phyloP scores from a whole-genome alignment of 2,329 filamentous ascomycete genomes.

The Cladophialophora psammophila region DNA sequence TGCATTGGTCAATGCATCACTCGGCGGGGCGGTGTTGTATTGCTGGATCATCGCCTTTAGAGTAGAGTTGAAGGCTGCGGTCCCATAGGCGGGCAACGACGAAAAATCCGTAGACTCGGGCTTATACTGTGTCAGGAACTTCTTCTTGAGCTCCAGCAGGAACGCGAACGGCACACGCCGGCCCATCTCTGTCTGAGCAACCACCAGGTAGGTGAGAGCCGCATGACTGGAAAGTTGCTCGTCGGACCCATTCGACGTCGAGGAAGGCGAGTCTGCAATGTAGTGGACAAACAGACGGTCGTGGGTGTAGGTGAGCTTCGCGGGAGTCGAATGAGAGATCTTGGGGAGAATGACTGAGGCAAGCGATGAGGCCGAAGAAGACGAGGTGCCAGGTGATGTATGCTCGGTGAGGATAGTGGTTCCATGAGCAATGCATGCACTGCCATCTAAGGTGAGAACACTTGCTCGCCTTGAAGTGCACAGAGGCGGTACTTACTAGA shows the following conservation, averaged over 20 bases:
- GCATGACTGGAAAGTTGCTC: slow-evolving; percentile 55
- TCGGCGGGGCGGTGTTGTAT: slow-evolving; percentile 78
- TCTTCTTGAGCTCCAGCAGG: slow-evolving; percentile 86
- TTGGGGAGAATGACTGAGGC: slow-evolving; percentile 95
- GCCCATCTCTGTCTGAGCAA: slow-evolving; percentile 80
- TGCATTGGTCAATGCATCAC: slow-evolving; percentile 83
- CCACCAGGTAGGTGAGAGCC: slow-evolving; percentile 88
- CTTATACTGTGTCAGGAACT: slow-evolving; percentile 77
- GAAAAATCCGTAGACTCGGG: slow-evolving; percentile 73
- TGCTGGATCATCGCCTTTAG: slow-evolving; percentile 81
- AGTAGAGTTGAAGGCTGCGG: slow-evolving; percentile 82
- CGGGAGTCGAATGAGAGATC: slow-evolving; percentile 78
- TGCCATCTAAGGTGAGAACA: slow-evolving; percentile 47
- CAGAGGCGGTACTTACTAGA: slow-evolving; percentile 66
- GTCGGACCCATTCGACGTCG: slow-evolving; percentile 55
- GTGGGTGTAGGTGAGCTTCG: slow-evolving; percentile 95
- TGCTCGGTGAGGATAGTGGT: slow-evolving; percentile 93
- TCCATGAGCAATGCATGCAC: slow-evolving; percentile 92
- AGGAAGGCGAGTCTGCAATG: slow-evolving; percentile 81
- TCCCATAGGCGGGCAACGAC: slow-evolving; percentile 85
- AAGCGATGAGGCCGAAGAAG: slow-evolving; percentile 85
- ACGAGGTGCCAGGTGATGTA: slow-evolving; percentile 81
- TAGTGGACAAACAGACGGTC: slow-evolving; percentile 94
- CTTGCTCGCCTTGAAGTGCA: neutral
- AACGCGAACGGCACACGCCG: slow-evolving; percentile 92